Base-by-base conservation (phyloP, 106 monocot species). In the Allium fistulosum region DNA sequence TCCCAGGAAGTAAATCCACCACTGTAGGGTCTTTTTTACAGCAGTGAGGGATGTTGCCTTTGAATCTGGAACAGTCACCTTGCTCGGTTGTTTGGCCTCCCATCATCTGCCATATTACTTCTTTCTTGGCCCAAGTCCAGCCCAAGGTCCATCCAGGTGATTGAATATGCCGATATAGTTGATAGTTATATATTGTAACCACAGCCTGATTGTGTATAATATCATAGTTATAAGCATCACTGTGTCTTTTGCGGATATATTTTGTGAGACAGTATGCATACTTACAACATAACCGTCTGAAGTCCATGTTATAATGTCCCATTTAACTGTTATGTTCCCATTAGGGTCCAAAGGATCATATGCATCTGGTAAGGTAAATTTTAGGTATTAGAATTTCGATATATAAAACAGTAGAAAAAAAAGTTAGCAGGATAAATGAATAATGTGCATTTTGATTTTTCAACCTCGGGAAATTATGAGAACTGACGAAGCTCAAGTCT, bases 241-340 rank as follows among this genome's bases (percentile, higher is more conserved):
- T 64, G 7, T 18, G 47, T 6, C 14, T 7, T 62, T 62, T 14
- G 6, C 7, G 1, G 1, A 46, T 46, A 17, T 66, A 8, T 49
- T 6, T 11, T 7, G 2, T 10, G 10, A 50, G 14, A n/a, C 9
- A 45, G 15, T 56, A 51, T 7, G 10, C 17, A 55, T 79, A 86
- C 88, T 86, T 79, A 93, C 93, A 69, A 94, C 82, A 69, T 94
- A 94, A 46, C 94, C 94, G 80, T 94, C 94, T 7, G 86, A 70
- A 53, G 94, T 94, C 94, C 94, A 94, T 61, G 74, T 72, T 77
- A 84, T 84, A 47, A 94, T 28, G 72, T 94, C 94, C 90, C 94
- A 94, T 72, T 94, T 94, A 61, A 94, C 90, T 17, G 94, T 94
- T 80, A 94, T 94, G 61, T 94, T 94, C 48, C 94, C 94, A 61